phyloP scores from a whole-genome alignment of 2,329 filamentous ascomycete genomes.

The Fusarium nematophilum region DNA sequence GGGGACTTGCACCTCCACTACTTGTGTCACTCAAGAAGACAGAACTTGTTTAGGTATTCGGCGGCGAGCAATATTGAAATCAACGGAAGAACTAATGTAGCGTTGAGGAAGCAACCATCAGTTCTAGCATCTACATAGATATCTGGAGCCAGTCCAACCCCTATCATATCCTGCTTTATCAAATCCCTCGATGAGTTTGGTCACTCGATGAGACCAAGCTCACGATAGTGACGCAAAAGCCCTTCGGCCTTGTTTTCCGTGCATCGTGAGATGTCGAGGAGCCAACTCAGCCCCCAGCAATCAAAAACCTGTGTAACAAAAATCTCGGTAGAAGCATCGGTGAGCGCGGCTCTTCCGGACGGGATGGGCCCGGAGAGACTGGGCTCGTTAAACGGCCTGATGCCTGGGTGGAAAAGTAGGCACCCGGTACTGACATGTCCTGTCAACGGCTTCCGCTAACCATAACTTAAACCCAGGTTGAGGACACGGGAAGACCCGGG shows the following conservation, averaged over 20 bases:
- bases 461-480: too few relatives aligned
- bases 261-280: conserved; percentile 19
- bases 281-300: conserved; percentile 21
- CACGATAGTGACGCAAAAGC: conserved; percentile 14
- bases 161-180: too few relatives aligned
- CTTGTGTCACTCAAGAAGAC: conserved; percentile 24
- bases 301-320: conserved; percentile 32
- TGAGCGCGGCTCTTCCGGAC: conserved; percentile 20
- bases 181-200: too few relatives aligned
- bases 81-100: neutral
- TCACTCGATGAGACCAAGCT: neutral
- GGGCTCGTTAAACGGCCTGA: conserved; percentile 1
- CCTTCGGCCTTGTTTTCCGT: conserved; percentile 19
- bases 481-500: too few relatives aligned
- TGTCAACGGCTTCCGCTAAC: neutral
- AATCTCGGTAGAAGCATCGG: conserved; percentile 32
- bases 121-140: too few relatives aligned
- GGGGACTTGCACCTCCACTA: conserved; percentile 21
- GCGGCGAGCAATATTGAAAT: neutral
- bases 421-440: neutral
- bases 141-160: too few relatives aligned
- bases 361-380: conserved; percentile 1
- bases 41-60: conserved; percentile 13
- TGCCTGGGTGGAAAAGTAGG: neutral
- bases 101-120: too few relatives aligned